Evolutionary conservation across 768 basidiomycete species (phyloP).

Genomic region (Kwoniella sp.): DNA sequence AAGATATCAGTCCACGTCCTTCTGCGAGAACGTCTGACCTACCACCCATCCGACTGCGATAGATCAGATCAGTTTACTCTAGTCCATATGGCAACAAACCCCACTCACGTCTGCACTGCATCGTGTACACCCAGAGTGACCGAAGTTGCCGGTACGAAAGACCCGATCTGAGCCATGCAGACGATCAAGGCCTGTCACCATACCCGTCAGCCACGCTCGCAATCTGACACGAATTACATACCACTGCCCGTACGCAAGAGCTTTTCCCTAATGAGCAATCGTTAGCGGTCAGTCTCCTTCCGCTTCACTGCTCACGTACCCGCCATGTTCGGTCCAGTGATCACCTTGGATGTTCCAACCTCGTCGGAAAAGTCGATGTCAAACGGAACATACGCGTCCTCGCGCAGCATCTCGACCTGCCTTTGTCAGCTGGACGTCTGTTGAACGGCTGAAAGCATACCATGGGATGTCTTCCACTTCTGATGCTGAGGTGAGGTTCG

Average conservation of each 20-base stretch:
- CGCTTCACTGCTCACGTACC: conserved; percentile 35
- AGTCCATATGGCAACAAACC: neutral
- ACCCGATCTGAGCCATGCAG: conserved; percentile 77
- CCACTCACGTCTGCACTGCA: conserved; percentile 63
- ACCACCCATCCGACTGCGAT: conserved; percentile 73
- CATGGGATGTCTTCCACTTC: conserved; percentile 89
- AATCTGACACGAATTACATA: conserved; percentile 54
- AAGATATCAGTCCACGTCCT: too few relatives aligned
- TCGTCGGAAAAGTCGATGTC: conserved; percentile 62
- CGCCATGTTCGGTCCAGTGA: conserved; percentile 55
- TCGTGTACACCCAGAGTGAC: conserved; percentile 77
- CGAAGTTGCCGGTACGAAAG: conserved; percentile 74
- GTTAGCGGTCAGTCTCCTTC: too few relatives aligned
- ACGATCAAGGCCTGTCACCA: conserved; percentile 34
- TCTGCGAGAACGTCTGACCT: too few relatives aligned
- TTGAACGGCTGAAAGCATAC: conserved; percentile 29
- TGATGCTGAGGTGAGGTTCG: conserved; percentile 63
- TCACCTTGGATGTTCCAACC: conserved; percentile 44
- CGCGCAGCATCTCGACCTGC: conserved; percentile 63
- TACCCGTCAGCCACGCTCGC: conserved; percentile 13
- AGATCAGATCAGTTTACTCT: neutral
- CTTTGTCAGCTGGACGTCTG: neutral
- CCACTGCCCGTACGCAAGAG: conserved; percentile 60
- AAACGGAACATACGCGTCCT: conserved; percentile 84
- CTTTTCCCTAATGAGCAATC: too few relatives aligned